Percentiles rank a stretch among this genome's conserved stretches.
These are phyloP conservation scores for Hsuehochloa calcarea DNA, from an alignment of 176 grass and related monocot genomes.

Conservation along the genomic window DNA sequence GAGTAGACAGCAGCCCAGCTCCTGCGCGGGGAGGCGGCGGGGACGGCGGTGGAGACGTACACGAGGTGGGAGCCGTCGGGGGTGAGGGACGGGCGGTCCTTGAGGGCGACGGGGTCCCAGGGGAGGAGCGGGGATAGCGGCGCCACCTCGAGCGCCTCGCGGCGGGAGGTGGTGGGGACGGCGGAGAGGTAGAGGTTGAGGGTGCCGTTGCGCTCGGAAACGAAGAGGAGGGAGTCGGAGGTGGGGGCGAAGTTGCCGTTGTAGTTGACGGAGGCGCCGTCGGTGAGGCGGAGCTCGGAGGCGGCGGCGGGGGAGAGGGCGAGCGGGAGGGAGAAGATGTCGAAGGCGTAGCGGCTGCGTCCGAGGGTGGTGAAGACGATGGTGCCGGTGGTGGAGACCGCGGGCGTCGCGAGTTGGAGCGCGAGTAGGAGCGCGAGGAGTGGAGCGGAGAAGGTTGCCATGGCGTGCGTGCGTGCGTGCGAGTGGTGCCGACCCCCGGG, in stretches of 20 bases:
- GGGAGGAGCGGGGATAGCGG: constrained; percentile 31
- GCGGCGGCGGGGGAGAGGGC: not conserved
- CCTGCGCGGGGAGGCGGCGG: constrained; percentile 34
- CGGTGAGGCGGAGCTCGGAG: constrained; percentile 65
- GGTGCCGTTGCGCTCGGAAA: constrained; percentile 79
- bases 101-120: constrained; percentile 50
- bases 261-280: constrained; percentile 88
- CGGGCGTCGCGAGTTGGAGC: not conserved
- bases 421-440: too few species aligned
- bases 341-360: constrained; percentile 86
- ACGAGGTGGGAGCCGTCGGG: constrained; percentile 52
- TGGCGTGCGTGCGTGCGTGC: not conserved
- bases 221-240: constrained; percentile 53
- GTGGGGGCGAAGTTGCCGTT: constrained; percentile 80
- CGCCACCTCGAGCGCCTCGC: constrained; percentile 9
- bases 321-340: constrained; percentile 72
- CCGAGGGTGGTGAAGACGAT: constrained; percentile 77
- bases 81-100: constrained; percentile 68
- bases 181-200: constrained; percentile 57
- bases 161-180: not conserved
- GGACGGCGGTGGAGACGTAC: constrained; percentile 66
- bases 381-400: constrained; percentile 18
- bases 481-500: too few species aligned
- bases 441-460: constrained; percentile 11
- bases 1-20: constrained; percentile 81